Evolutionary conservation across 371 early-diverging fungal species (phyloP), one percentile per base, ranked within the genome.

Genomic region (Conidiobolus incongruus): DNA sequence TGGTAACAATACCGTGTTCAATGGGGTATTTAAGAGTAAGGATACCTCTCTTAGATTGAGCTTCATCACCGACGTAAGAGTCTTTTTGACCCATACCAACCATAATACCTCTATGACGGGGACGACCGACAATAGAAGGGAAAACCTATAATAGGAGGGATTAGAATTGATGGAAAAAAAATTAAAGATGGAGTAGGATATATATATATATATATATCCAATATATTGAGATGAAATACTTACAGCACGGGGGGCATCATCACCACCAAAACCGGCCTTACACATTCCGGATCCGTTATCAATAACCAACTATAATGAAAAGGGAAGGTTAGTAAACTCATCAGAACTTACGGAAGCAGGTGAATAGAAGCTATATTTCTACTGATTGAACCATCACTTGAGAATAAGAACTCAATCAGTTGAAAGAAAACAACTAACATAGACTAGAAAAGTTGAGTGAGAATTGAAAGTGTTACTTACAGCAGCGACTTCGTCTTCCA

Each of bases 31-130:
- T 94, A 48, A 99, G 80, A 35, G 93, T 86, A 49, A 99, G 72
- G 58, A 99, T 91, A 79, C 98, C 99, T 64, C 99, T 74, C 79
- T 97, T 93, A 55, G 91, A 86, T 67, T 98, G 98, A 37, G 99
- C 99, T 70, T 99, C 99, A 62, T 98, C 98, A 68, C 99, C 99
- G 53, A 99, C 96, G 60, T 98, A 99, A 30, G 91, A 84, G 69
- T 99, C 99, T 77, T 99, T 99, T 65, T 98, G 98, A 45, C 98
- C 98, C 95, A 98, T 99, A 54, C 99, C 99, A 51, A 97, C 97
- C 98, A 99, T 99, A 50, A 98, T 89, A 68, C 98, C 90, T 59
- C 89, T 85, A 71, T 98, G 98, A 60, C 92, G 89, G 48, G 99
- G 99, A 52, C 91, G 93, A 53, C 99, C 99, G 49, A 99, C 96